These are phyloP conservation scores for Alternaria consortialis DNA, from an alignment of 2,329 filamentous ascomycete species.

Conservation along the genomic window DNA sequence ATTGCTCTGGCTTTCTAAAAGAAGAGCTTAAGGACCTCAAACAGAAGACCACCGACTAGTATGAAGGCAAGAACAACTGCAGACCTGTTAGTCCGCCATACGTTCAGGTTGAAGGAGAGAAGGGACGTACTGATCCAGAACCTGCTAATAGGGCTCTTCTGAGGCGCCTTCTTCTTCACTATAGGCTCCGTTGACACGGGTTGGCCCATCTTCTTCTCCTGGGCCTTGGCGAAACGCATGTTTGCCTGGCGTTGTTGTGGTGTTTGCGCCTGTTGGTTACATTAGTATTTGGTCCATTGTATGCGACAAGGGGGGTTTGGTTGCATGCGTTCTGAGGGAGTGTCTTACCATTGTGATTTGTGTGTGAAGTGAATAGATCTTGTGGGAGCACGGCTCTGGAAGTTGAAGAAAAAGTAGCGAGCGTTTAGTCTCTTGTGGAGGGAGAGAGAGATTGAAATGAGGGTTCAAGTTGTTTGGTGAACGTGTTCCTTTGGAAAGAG, in stretches of 20 bases:
- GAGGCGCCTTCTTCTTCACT: slow-evolving; percentile 59
- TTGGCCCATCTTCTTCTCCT: slow-evolving; percentile 79
- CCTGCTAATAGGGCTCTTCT: slow-evolving; percentile 64
- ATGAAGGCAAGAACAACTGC: slow-evolving; percentile 70
- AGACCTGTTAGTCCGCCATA: neutral
- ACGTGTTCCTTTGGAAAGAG: slow-evolving; percentile 25
- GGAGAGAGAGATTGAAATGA: slow-evolving; percentile 5
- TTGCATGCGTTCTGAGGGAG: neutral
- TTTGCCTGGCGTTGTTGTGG: slow-evolving; percentile 84
- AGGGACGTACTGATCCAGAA: slow-evolving; percentile 67
- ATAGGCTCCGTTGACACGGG: slow-evolving; percentile 48
- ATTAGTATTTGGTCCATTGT: neutral
- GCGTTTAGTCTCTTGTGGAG: neutral
- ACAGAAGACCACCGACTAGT: slow-evolving; percentile 67
- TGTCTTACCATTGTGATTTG: slow-evolving; percentile 4
- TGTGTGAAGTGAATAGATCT: neutral
- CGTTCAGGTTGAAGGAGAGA: neutral
- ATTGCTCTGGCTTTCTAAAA: slow-evolving; percentile 38
- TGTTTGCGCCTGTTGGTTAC: slow-evolving; percentile 73
- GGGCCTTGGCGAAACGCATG: slow-evolving; percentile 77
- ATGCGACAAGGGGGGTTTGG: neutral
- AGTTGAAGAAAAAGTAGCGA: neutral
- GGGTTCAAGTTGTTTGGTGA: slow-evolving; percentile 12
- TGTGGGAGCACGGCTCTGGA: neutral
- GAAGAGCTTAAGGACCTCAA: slow-evolving; percentile 64